A percentile compares a stretch with the other conserved stretches of the same genome.
Conservation (phyloP, 768 basidiomycete genomes). For the Boletus tylopilopsis region DNA sequence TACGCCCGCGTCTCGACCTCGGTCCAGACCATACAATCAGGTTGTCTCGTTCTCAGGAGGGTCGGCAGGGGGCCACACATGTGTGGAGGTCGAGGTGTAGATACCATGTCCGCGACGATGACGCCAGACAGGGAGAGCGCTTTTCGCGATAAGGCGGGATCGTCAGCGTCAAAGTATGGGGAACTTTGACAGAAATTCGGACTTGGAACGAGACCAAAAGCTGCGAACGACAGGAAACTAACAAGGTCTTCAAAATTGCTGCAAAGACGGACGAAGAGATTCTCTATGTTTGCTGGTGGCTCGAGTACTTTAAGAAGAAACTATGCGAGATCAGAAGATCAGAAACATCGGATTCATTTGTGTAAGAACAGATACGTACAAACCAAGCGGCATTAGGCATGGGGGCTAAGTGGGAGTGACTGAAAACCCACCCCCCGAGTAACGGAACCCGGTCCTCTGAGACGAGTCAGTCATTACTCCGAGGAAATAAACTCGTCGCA, state of each 20-base stretch:
- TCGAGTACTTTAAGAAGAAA: conserved; percentile 1
- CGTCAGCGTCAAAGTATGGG: neutral
- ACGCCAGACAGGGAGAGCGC: conserved; percentile 22
- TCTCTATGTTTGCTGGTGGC: conserved; percentile 23
- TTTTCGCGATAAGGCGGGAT: conserved; percentile 9
- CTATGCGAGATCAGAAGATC: neutral
- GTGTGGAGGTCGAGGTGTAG: neutral
- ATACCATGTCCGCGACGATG: conserved; percentile 19
- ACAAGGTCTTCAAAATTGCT: conserved; percentile 29
- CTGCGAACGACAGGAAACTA: conserved; percentile 27
- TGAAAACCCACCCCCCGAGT: conserved; percentile 33
- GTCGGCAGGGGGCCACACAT: conserved; percentile 3
- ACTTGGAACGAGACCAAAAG: conserved; percentile 15
- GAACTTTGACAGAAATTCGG: conserved; percentile 16
- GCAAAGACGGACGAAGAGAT: conserved; percentile 30
- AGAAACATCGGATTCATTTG: too few relatives aligned
- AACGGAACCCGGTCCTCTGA: conserved; percentile 20
- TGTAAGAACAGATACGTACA: conserved; percentile 17
- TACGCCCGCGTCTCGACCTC: conserved; percentile 20
- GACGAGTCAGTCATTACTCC: neutral
- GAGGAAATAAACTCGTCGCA: too few relatives aligned
- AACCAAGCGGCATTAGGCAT: conserved; percentile 32
- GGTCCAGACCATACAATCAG: too few relatives aligned
- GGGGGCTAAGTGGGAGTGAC: conserved; percentile 13
- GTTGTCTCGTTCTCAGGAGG: neutral